These are phyloP conservation scores for Lycium ferocissimum DNA, from an alignment of 257 asterid genomes.

Conservation along the genomic window DNA sequence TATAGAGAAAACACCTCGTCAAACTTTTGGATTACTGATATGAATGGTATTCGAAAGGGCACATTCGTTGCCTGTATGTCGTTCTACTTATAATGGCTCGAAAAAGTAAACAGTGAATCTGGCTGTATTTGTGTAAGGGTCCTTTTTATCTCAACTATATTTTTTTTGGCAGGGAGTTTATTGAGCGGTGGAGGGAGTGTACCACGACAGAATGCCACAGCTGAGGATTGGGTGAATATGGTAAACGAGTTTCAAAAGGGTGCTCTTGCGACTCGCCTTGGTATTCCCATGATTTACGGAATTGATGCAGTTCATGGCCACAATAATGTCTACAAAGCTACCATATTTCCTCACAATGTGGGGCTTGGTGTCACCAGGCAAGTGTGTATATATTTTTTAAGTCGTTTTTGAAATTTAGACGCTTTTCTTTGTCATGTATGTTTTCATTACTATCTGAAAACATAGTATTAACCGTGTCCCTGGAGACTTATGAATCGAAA, in stretches of 20 bases:
- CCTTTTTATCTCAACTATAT: not conserved
- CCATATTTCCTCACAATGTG: slow-evolving; percentile 68
- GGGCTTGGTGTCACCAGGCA: slow-evolving; percentile 72
- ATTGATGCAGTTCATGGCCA: slow-evolving; percentile 68
- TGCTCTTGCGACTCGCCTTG: slow-evolving; percentile 52
- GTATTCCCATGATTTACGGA: slow-evolving; percentile 66
- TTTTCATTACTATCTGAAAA: not conserved
- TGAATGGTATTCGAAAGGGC: too few species aligned
- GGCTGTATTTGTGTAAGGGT: too few species aligned
- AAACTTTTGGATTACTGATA: too few species aligned
- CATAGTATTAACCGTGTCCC: not conserved
- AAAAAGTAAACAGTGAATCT: not conserved
- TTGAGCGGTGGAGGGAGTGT: slow-evolving; percentile 66
- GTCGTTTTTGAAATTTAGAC: not conserved
- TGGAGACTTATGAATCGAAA: too few species aligned
- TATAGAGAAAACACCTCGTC: too few species aligned
- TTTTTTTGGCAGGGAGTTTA: slow-evolving; percentile 48
- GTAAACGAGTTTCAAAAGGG: slow-evolving; percentile 56
- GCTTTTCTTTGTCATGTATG: not conserved
- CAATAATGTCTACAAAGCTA: slow-evolving; percentile 57
- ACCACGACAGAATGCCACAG: slow-evolving; percentile 49
- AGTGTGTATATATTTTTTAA: slow-evolving; percentile 17
- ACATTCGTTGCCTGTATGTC: too few species aligned
- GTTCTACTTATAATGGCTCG: not conserved
- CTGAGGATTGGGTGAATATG: slow-evolving; percentile 58